Percentiles rank a stretch among this genome's conserved stretches.
Conservation (phyloP, 169 alveolate species). For the Plasmodium relictum region DNA sequence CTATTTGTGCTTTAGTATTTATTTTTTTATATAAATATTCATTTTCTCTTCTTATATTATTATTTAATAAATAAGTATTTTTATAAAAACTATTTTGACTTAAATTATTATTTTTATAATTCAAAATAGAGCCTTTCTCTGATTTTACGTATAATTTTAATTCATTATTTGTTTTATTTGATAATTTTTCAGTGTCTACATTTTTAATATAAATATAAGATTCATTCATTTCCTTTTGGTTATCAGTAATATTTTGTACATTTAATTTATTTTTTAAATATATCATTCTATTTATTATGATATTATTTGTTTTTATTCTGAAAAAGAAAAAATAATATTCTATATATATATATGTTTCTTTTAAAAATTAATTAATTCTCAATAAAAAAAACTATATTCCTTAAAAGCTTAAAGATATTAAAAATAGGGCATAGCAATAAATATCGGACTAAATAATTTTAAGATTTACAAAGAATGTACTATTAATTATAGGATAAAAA, state of each 20-base stretch:
- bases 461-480: too few relatives aligned
- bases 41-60: slow-evolving; percentile 2
- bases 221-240: slow-evolving; percentile 6
- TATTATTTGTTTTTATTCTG: background rate
- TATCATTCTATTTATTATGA: background rate
- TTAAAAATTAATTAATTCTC: background rate
- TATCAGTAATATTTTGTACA: background rate
- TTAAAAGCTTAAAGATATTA: too few relatives aligned
- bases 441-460: too few relatives aligned
- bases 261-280: slow-evolving; percentile 14
- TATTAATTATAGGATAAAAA: too few relatives aligned
- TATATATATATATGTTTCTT: background rate
- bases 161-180: background rate
- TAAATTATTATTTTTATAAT: background rate
- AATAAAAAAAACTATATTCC: background rate
- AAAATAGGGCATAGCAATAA: too few relatives aligned
- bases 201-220: slow-evolving; percentile 9
- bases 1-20: slow-evolving; percentile 10
- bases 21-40: background rate
- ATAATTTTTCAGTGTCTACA: background rate
- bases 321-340: background rate
- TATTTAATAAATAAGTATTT: slow-evolving; percentile 19
- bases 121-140: background rate
- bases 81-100: background rate
- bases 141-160: background rate